Evolutionary conservation across 345 rosid genomes (phyloP).

Genomic region (Leavenworthia alabamica): DNA sequence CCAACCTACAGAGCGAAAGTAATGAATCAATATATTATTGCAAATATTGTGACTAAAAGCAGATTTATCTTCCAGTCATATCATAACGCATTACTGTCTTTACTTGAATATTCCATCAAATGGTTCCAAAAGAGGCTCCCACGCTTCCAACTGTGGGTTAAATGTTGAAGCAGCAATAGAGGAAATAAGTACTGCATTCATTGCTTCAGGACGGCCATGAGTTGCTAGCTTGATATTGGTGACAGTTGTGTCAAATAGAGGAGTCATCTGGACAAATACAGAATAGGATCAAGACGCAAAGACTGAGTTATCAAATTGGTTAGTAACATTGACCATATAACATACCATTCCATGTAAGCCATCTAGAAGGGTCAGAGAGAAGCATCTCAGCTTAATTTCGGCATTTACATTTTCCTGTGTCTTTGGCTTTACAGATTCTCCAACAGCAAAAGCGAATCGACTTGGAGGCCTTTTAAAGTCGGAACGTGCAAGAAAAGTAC

Average conservation of each 20-base stretch:
- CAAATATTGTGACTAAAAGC: no score
- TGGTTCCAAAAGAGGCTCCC: slow-evolving; percentile 99
- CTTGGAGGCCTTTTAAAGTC: slow-evolving; percentile 74
- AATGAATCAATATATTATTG: slow-evolving; percentile 11
- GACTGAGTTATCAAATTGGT: background rate
- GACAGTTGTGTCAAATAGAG: slow-evolving; percentile 75
- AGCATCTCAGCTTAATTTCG: no score
- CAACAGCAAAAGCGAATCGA: slow-evolving; percentile 69
- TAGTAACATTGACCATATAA: slow-evolving; percentile 12
- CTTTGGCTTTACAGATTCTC: slow-evolving; percentile 87
- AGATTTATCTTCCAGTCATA: no score
- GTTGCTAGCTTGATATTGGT: no score
- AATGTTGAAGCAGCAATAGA: slow-evolving; percentile 94
- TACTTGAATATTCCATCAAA: slow-evolving; percentile 99
- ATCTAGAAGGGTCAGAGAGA: no score
- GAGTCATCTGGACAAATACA: slow-evolving; percentile 69
- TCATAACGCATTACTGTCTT: slow-evolving; percentile 14
- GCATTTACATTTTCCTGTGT: slow-evolving; percentile 73
- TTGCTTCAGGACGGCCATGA: slow-evolving; percentile 84
- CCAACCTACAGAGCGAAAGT: no score
- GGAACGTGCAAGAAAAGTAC: no score
- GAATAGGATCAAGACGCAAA: slow-evolving; percentile 9
- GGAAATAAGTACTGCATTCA: slow-evolving; percentile 90
- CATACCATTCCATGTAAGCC: no score
- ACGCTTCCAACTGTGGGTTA: slow-evolving; percentile 86